These are phyloP conservation scores for Pythium brassicae DNA, from an alignment of 352 stramenopile species.

Conservation along the genomic window DNA sequence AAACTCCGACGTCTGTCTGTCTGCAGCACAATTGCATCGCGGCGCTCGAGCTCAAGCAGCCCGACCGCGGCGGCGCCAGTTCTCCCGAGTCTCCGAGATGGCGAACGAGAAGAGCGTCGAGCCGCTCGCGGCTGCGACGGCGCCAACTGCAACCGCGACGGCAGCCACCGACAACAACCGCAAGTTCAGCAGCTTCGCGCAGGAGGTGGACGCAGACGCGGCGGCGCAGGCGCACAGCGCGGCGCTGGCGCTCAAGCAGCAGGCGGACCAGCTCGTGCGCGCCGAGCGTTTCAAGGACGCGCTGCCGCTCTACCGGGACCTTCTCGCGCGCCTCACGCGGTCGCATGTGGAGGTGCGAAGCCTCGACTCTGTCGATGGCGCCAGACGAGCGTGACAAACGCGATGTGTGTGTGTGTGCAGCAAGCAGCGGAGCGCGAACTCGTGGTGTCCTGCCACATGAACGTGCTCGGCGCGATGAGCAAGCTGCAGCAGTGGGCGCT, in stretches of 20 bases:
- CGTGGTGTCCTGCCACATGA: constrained; percentile 71
- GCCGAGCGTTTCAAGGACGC: constrained; percentile 43
- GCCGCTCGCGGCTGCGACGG: constrained; percentile 3
- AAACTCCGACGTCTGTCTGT: too few relatives aligned
- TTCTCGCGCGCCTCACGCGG: constrained; percentile 67
- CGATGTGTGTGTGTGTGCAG: constrained; percentile 16
- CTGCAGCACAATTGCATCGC: constrained; percentile 12
- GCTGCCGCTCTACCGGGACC: constrained; percentile 56
- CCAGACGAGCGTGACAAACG: too few relatives aligned
- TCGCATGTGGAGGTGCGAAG: constrained; percentile 48
- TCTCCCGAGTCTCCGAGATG: constrained; percentile 7
- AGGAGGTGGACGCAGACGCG: constrained; percentile 30
- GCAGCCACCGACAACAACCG: constrained; percentile 3
- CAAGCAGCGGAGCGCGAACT: constrained; percentile 44
- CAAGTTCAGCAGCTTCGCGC: constrained; percentile 11
- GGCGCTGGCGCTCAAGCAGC: constrained; percentile 50
- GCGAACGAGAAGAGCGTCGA: constrained; percentile 23
- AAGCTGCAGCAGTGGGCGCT: constrained; percentile 52
- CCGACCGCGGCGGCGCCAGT: background rate
- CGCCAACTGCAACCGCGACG: background rate
- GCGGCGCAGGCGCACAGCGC: constrained; percentile 35
- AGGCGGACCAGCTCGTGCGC: constrained; percentile 61
- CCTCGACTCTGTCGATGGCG: too few relatives aligned
- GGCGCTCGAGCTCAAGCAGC: background rate
- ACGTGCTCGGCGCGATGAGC: constrained; percentile 49